Evolutionary conservation across 768 basidiomycete species (phyloP).

Genomic region (Xerocomellus intermedius): DNA sequence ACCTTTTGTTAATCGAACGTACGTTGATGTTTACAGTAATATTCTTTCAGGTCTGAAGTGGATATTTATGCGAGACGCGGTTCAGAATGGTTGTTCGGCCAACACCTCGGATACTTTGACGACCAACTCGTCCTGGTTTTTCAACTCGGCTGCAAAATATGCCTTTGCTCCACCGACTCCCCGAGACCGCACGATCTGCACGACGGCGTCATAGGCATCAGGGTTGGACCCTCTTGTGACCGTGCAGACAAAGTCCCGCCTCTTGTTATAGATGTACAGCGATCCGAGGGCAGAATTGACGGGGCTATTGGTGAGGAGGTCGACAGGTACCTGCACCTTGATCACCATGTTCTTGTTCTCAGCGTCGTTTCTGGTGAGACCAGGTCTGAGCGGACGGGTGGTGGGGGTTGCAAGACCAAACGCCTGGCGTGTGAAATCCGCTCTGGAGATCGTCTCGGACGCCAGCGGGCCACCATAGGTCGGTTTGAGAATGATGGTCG

Average conservation of each 20-base stretch:
- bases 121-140: conserved; percentile 43
- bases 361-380: conserved; percentile 18
- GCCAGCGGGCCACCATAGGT: conserved; percentile 28
- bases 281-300: conserved; percentile 15
- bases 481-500: conserved; percentile 48
- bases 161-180: conserved; percentile 47
- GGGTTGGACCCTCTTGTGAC: conserved; percentile 34
- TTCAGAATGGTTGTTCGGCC: conserved; percentile 56
- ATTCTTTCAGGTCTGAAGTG: neutral
- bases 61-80: neutral
- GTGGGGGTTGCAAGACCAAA: conserved; percentile 29
- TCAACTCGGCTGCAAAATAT: conserved; percentile 55
- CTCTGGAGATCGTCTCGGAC: conserved; percentile 22
- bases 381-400: conserved; percentile 17
- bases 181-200: conserved; percentile 38
- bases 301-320: neutral
- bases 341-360: conserved; percentile 45
- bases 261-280: conserved; percentile 51
- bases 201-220: conserved; percentile 42
- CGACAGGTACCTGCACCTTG: conserved; percentile 52
- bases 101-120: conserved; percentile 52
- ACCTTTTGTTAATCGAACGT: neutral
- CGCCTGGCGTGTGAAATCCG: conserved; percentile 30
- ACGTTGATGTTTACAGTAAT: no score
- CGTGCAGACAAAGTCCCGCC: conserved; percentile 50